These are phyloP conservation scores for Lactarius psammicola DNA, from an alignment of 768 basidiomycete genomes.

Conservation along the genomic window DNA sequence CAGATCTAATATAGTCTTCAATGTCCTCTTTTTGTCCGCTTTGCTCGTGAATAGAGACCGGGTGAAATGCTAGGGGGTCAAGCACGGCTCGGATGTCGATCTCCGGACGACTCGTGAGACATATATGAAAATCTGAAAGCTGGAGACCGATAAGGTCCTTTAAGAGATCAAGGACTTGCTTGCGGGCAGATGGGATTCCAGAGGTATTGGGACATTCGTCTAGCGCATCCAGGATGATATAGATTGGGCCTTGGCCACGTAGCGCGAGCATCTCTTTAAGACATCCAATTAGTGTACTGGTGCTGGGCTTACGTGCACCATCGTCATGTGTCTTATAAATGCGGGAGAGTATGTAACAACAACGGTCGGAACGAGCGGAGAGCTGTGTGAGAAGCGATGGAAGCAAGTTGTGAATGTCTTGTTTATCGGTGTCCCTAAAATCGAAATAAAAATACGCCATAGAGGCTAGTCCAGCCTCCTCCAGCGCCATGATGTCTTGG, in stretches of 20 bases:
- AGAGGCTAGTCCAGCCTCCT: not conserved
- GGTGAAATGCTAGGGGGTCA: not conserved
- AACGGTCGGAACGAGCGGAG: not conserved
- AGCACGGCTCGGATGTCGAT: not conserved
- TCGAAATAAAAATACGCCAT: conserved; percentile 2
- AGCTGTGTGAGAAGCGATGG: not conserved
- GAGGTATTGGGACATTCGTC: conserved; percentile 4
- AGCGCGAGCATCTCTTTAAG: not conserved
- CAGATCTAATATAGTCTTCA: not conserved
- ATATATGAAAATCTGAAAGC: not conserved
- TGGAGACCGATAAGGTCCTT: not conserved
- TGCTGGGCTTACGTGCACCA: not conserved
- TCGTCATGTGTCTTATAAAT: not conserved
- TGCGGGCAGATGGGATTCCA: not conserved
- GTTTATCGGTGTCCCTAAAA: not conserved
- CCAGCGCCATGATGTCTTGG: not conserved
- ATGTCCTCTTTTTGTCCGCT: not conserved
- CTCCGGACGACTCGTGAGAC: not conserved
- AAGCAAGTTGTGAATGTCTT: not conserved
- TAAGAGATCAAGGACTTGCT: not conserved
- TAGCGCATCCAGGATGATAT: conserved; percentile 1
- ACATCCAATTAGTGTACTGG: not conserved
- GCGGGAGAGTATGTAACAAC: not conserved
- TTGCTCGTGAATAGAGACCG: not conserved
- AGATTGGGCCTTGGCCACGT: not conserved